Percentiles rank a stretch among this genome's conserved stretches.
Evolutionary conservation across 208 protist genomes (phyloP).

Genomic region (Trypanosomatidae sp.): DNA sequence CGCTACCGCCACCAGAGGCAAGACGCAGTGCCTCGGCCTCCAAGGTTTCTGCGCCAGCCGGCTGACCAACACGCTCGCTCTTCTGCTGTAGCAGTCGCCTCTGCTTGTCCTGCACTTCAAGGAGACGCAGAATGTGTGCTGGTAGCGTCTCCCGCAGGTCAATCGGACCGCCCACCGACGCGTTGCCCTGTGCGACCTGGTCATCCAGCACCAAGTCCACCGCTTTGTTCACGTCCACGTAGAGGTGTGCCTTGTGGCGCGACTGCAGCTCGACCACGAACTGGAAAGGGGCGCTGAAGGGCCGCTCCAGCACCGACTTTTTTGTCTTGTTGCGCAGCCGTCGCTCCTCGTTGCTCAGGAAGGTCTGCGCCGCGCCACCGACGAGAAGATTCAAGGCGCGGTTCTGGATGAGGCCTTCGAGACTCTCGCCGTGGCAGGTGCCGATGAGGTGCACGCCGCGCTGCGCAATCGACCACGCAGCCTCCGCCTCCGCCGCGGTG

Average conservation of each 20-base stretch:
- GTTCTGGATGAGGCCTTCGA: constrained; percentile 85
- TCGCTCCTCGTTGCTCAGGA: constrained; percentile 87
- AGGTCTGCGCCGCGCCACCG: constrained; percentile 87
- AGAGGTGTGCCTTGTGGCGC: constrained; percentile 56
- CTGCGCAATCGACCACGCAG: constrained; percentile 84
- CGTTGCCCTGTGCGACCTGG: constrained; percentile 41
- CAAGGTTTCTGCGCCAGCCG: background rate
- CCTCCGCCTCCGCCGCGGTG: constrained; percentile 68
- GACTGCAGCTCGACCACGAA: constrained; percentile 79
- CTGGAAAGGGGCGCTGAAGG: constrained; percentile 69
- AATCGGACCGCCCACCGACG: constrained; percentile 43
- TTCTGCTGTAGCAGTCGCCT: background rate
- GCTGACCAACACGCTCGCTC: background rate
- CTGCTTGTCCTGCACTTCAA: constrained; percentile 14
- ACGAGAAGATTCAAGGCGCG: constrained; percentile 81
- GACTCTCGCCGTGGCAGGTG: constrained; percentile 87
- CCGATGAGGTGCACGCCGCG: constrained; percentile 88
- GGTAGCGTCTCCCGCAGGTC: constrained; percentile 40
- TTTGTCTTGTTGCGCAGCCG: constrained; percentile 73
- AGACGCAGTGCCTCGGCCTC: background rate
- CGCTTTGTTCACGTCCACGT: constrained; percentile 81
- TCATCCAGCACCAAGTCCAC: constrained; percentile 84
- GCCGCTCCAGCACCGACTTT: constrained; percentile 87
- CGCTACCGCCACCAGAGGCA: too few relatives aligned
- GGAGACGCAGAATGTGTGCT: constrained; percentile 23